phyloP scores from a whole-genome alignment of 345 rosid species.

The Euphorbia lathyris region DNA sequence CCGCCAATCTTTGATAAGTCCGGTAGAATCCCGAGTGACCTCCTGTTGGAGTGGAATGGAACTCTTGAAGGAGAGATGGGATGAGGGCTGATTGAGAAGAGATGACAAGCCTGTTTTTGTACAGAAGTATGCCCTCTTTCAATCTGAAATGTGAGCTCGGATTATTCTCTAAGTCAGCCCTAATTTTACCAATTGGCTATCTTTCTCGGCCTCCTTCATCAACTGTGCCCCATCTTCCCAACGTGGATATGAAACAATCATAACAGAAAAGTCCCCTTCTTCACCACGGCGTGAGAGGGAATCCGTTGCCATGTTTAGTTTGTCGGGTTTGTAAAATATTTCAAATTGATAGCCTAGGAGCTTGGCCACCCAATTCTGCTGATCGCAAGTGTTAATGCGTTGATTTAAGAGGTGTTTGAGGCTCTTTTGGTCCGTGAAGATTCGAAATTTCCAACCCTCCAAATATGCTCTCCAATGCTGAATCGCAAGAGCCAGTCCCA shows the following conservation, averaged over 20 bases:
- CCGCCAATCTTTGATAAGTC: neutral
- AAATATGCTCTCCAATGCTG: neutral
- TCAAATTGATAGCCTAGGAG: neutral
- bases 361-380: neutral
- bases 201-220: no score
- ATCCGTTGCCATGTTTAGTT: neutral
- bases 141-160: no score
- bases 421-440: neutral
- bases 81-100: no score
- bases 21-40: neutral
- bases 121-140: no score
- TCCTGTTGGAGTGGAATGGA: neutral
- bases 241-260: neutral
- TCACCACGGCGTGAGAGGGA: neutral
- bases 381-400: neutral
- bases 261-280: neutral
- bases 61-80: no score
- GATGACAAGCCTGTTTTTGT: no score
- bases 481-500: neutral
- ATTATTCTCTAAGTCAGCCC: no score
- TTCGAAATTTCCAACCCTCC: neutral
- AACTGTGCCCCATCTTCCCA: neutral
- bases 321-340: neutral
- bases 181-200: no score
- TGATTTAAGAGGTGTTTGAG: neutral